These are phyloP conservation scores for Phaeosphaeriaceae sp. DNA, from an alignment of 2,329 filamentous ascomycete genomes.

Conservation along the genomic window DNA sequence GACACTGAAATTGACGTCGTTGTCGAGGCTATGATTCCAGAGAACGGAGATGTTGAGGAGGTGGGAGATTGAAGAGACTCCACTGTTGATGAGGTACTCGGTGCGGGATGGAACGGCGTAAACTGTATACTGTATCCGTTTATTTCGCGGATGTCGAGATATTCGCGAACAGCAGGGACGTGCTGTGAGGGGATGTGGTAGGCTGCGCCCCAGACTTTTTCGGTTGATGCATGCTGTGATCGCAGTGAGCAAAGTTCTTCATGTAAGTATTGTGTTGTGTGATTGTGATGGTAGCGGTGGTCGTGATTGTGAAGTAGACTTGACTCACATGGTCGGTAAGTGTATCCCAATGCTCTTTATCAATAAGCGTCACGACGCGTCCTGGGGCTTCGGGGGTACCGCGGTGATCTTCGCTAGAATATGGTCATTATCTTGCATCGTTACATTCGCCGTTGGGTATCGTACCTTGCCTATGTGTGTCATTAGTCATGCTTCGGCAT, in stretches of 20 bases:
- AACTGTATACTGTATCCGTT: conserved; percentile 97
- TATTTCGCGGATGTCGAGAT: conserved; percentile 95
- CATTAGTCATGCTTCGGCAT: conserved; percentile 28
- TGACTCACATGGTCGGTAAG: conserved; percentile 67
- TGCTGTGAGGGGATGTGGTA: conserved; percentile 79
- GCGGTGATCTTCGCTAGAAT: conserved; percentile 84
- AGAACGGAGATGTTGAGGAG: conserved; percentile 21
- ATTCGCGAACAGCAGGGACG: conserved; percentile 82
- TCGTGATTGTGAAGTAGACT: conserved; percentile 32
- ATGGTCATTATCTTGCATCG: background rate
- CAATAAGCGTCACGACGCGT: conserved; percentile 91
- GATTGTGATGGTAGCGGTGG: no score
- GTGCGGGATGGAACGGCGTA: conserved; percentile 77
- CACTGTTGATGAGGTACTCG: conserved; percentile 24
- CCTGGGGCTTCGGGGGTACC: conserved; percentile 89
- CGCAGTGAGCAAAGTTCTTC: no score
- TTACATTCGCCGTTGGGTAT: background rate
- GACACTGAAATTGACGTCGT: conserved; percentile 1
- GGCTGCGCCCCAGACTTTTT: conserved; percentile 86
- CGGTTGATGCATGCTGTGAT: conserved; percentile 60
- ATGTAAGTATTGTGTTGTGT: no score
- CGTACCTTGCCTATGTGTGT: conserved; percentile 43
- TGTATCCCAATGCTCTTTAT: conserved; percentile 81
- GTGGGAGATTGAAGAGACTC: conserved; percentile 33
- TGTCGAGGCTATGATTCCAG: conserved; percentile 45